Evolutionary conservation across 2,329 filamentous ascomycete genomes (phyloP).

Genomic region (Coniochaeta prunicola): DNA sequence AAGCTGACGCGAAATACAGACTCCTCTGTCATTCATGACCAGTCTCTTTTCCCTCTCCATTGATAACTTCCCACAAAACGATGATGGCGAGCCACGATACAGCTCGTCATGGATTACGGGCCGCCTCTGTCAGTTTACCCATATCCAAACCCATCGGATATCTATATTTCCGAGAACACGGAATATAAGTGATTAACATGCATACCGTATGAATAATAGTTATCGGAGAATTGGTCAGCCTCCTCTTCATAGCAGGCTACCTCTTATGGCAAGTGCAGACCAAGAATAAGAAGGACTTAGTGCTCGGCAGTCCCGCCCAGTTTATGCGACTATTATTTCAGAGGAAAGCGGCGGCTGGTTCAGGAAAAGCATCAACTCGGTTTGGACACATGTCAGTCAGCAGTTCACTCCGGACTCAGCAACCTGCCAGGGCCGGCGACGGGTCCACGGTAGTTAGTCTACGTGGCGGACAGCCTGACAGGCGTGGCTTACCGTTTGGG

Average conservation of each 20-base stretch:
- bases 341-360: background rate
- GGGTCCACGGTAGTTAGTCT: too few species aligned
- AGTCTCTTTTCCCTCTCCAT: background rate
- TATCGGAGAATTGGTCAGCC: background rate
- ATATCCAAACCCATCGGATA: background rate
- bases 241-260: background rate
- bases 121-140: background rate
- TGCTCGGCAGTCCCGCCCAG: background rate
- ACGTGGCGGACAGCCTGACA: background rate
- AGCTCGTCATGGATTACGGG: background rate
- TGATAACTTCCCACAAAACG: background rate
- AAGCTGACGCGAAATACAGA: background rate
- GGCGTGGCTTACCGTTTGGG: background rate
- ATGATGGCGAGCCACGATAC: background rate
- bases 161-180: too few species aligned
- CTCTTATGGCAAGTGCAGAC: background rate
- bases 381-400: background rate
- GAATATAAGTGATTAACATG: background rate
- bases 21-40: background rate
- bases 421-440: too few species aligned
- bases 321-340: too few species aligned
- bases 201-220: background rate
- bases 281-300: background rate
- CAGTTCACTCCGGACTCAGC: background rate
- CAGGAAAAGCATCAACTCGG: background rate